Evolutionary conservation across 177 flowering plant genomes (phyloP), one percentile per base, ranked within the genome.

Genomic region (Vitis hybrid): DNA sequence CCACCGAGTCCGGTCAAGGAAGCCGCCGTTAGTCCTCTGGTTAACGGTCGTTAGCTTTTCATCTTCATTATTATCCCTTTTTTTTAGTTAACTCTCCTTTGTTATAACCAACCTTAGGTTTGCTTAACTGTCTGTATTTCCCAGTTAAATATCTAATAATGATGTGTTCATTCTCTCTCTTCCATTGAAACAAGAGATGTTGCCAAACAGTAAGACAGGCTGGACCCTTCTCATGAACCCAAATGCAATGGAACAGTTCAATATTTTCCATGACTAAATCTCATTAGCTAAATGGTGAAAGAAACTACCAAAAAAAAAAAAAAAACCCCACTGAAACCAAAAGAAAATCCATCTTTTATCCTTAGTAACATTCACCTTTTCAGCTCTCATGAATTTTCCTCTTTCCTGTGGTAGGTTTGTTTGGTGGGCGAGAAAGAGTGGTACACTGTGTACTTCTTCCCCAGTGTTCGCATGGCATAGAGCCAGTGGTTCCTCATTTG

Each of bases 1-100:
- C 97, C 95, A 11, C 85, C 96, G 4, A 91, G 98, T 72, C 98
- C 98, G 5, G 75, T 86, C 82, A 87, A 92, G 66, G 82, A 82
- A 59, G 71, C 80, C 32, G 81, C 84, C 86, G 86, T 87, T 77
- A 82, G 79, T 70, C 80, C 79, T 6, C 87, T 86, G n/a, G 77
- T 72, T 77, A 74, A 75, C 82, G 88, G 87, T 69, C 88, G 93
- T 83, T 89, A 80, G 62, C 8, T 50, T 50, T 71, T 12, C 32
- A 51, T 32, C 71, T 46, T 8, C 15, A 52, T 52, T 71, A 35
- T 61, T 56, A 56, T 24, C 11, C 17, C 7, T 12, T 51, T 52
- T 35, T 57, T 55, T 67, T 27, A 27, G 19, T 70, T 40, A 19
- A 48, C n/a, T 64, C 66, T 66, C 63, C 58, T 74, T 65, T 18